Evolutionary conservation across 192 early-diverging fungal species (phyloP), one percentile per base, ranked within the genome.

Genomic region (Linnemannia zychae): DNA sequence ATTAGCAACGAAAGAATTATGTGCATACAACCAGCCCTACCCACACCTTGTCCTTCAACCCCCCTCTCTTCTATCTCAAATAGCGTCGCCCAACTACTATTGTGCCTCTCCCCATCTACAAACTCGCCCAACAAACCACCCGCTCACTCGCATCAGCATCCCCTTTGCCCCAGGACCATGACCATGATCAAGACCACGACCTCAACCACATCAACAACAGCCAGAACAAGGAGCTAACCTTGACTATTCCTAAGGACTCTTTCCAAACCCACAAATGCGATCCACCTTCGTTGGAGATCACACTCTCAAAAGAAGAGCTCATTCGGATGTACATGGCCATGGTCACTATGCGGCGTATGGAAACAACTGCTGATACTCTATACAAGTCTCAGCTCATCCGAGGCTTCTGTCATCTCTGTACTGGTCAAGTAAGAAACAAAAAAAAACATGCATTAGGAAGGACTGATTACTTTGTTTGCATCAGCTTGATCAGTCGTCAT

Each of bases 361-460:
- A 99, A 88, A 96, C 92, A 86, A 94, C 96, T 65, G 95, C 94
- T 34, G 98, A 99, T 88, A 90, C 92, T 70, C 92, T 96, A 66
- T 99, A 99, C 93, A 99, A 99, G 90, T 90, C 93, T 71, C 96
- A 97, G 85, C 88, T 96, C 83, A 98, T 99, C 80, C 95, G 97
- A 68, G 97, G 97, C 34, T 99, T 99, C 94, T 98, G 97, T 88
- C 98, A 99, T 89, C 88, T 99, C 89, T 96, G 96, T 81, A 99
- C 94, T 60, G 97, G 97, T 37, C 97, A 99, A 91, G 95, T 95
- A 88, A 83, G 66, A 67, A 68, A 67, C 22, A 50, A 33, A 46
- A 31, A 44, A 3, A 44, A 44, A 44, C 3, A 44, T 44, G 9
- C n/a, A n/a, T n/a, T n/a, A n/a, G n/a, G n/a, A n/a, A n/a, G n/a